These are phyloP conservation scores for Actinomortierella wolfii DNA, from an alignment of 371 early-diverging fungal species.

Conservation along the genomic window DNA sequence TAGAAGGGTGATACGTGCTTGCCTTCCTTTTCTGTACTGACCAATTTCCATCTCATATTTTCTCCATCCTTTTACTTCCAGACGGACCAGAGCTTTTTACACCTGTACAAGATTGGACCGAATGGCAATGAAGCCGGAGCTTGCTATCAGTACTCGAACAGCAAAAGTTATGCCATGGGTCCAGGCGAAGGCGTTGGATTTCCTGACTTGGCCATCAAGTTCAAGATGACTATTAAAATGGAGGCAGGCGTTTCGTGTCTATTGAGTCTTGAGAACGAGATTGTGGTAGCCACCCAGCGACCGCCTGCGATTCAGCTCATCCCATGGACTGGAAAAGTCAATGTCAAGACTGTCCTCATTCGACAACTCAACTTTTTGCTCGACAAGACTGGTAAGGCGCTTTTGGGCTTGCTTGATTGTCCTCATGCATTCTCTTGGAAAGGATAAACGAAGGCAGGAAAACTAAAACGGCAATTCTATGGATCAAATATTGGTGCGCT, in stretches of 20 bases:
- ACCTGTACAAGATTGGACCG: conserved; percentile 32
- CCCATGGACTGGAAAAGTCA: conserved; percentile 43
- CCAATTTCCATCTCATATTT: not conserved
- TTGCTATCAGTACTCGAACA: conserved; percentile 39
- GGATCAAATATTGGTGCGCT: too few species aligned
- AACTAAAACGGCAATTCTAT: too few species aligned
- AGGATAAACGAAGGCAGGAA: too few species aligned
- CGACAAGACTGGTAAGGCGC: conserved; percentile 16
- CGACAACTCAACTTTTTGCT: conserved; percentile 43
- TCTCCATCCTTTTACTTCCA: not conserved
- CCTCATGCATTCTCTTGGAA: too few species aligned
- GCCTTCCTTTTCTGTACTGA: not conserved
- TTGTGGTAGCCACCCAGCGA: conserved; percentile 36
- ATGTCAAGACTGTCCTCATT: conserved; percentile 42
- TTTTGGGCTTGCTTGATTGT: too few species aligned
- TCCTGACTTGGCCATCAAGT: conserved; percentile 41
- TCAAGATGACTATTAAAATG: conserved; percentile 47
- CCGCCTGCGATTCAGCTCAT: conserved; percentile 43
- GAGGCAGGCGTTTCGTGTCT: conserved; percentile 44
- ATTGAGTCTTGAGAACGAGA: conserved; percentile 34
- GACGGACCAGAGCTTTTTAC: conserved; percentile 44
- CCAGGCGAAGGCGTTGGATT: conserved; percentile 44
- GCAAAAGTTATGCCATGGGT: conserved; percentile 40
- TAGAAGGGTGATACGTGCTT: not conserved
- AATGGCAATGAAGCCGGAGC: conserved; percentile 30